Base-by-base conservation (phyloP, 805 yeast species). In the Metschnikowia reukaufii region DNA sequence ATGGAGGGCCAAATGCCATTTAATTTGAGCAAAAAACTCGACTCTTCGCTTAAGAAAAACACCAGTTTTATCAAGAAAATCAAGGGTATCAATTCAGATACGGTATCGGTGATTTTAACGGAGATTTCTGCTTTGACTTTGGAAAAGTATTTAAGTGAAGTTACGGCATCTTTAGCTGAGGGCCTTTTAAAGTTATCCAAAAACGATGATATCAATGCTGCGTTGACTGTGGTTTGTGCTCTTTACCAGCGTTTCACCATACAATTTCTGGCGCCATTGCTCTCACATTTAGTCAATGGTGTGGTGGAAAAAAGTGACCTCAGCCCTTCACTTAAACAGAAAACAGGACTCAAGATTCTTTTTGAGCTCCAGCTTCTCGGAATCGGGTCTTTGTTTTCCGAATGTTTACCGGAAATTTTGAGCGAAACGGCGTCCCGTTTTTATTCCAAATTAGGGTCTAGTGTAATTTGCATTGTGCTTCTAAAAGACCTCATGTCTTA, bases 11-110 rank as follows among this genome's bases (percentile, higher is more conserved):
- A 67, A 18, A 44, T 23, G 13, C 48, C 49, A 13, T 51, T 55
- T 18, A 36, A 8, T 42, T 53, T 6, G 51, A 58, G 38, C 1
- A 21, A 52, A 12, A 78, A 77, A 50, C 63, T 82, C 8, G 96
- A 90, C 60, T 72, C 95, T 0, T 84, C 91, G 47, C 70, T 90
- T 54, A 90, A 90, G 70, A 87, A 84, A 62, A 88, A 91, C 60
- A 81, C 88, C 3, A 85, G 89, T 0, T 86, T 88, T 58, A 82
- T 89, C 42, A 86, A 83, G 61, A 85, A 84, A 56, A 60, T 90
- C 42, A 76, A 83, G 52, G 70, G 77, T 2, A 63, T 89, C 19
- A 76, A 70, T 32, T 74, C 73, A 33, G 91, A 84, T 6, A 74
- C 74, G 33, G 59, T 55, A 36, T 55, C 61, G 1, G 60, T 74